Evolutionary conservation across 2,329 filamentous ascomycete species (phyloP).

Genomic region (Purpureocillium takamizusanense): DNA sequence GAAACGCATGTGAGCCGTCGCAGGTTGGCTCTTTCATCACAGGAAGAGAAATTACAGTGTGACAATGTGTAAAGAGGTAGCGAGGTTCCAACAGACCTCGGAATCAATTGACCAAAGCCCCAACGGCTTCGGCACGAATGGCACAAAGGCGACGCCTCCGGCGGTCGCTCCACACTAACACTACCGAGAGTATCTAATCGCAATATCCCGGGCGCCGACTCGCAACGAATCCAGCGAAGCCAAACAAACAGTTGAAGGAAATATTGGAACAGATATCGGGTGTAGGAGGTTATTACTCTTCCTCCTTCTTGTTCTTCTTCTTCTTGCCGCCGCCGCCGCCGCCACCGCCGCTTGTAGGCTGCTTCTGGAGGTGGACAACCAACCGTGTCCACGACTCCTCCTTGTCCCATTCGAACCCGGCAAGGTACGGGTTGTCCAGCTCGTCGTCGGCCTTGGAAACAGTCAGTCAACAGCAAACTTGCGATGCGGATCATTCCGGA

Average conservation of each 20-base stretch:
- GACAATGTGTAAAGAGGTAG: no score
- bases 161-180: no score
- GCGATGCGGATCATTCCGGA: conserved; percentile 4
- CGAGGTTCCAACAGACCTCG: no score
- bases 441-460: conserved; percentile 72
- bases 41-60: no score
- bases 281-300: conserved; percentile 23
- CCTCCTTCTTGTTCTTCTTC: conserved; percentile 60
- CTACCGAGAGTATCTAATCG: conserved; percentile 23
- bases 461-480: neutral
- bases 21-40: no score
- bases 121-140: no score
- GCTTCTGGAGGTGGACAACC: conserved; percentile 75
- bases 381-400: conserved; percentile 84
- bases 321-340: conserved; percentile 51
- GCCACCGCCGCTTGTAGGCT: conserved; percentile 43
- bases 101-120: no score
- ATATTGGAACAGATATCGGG: conserved; percentile 30
- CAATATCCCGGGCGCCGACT: conserved; percentile 33
- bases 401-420: conserved; percentile 94
- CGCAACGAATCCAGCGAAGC: conserved; percentile 29
- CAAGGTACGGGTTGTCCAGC: conserved; percentile 76
- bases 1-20: no score
- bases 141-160: no score
- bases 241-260: conserved; percentile 27